phyloP scores from a whole-genome alignment of 108 stramenopile species.

The Discostella stelligeroides region DNA sequence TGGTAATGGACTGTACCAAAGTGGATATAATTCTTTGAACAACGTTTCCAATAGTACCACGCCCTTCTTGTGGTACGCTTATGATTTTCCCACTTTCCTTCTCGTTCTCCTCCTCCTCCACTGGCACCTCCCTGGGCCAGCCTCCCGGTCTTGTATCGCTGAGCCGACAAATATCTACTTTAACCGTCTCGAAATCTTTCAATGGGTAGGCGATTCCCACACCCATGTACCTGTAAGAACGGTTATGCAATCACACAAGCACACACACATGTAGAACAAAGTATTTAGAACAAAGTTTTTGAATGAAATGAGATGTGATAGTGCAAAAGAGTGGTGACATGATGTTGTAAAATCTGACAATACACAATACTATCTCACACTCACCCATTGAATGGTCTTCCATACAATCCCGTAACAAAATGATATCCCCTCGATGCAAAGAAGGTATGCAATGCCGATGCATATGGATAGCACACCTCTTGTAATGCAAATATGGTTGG shows the following conservation, averaged over 20 bases:
- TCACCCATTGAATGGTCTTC: slow-evolving; percentile 91
- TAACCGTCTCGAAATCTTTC: slow-evolving; percentile 56
- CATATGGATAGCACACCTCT: slow-evolving; percentile 83
- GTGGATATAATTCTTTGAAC: slow-evolving; percentile 12
- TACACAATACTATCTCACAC: slow-evolving; percentile 81
- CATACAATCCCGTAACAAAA: slow-evolving; percentile 90
- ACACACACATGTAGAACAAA: too few relatives aligned
- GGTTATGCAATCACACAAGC: too few relatives aligned
- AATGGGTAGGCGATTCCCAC: slow-evolving; percentile 79
- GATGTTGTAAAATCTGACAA: too few relatives aligned
- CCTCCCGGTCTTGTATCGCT: slow-evolving; percentile 66
- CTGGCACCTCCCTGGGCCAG: slow-evolving; percentile 63
- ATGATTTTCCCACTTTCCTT: background rate
- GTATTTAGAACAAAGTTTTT: too few relatives aligned
- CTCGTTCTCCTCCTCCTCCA: slow-evolving; percentile 10
- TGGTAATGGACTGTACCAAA: slow-evolving; percentile 21
- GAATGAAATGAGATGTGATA: too few relatives aligned
- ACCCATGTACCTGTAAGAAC: slow-evolving; percentile 66
- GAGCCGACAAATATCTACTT: slow-evolving; percentile 74
- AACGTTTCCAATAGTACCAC: background rate
- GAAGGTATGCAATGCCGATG: slow-evolving; percentile 78
- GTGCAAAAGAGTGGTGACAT: too few relatives aligned
- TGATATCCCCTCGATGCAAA: slow-evolving; percentile 86
- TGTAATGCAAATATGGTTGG: slow-evolving; percentile 80
- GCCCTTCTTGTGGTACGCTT: background rate